phyloP scores from a whole-genome alignment of 768 basidiomycete species.

The Calocera cornea region DNA sequence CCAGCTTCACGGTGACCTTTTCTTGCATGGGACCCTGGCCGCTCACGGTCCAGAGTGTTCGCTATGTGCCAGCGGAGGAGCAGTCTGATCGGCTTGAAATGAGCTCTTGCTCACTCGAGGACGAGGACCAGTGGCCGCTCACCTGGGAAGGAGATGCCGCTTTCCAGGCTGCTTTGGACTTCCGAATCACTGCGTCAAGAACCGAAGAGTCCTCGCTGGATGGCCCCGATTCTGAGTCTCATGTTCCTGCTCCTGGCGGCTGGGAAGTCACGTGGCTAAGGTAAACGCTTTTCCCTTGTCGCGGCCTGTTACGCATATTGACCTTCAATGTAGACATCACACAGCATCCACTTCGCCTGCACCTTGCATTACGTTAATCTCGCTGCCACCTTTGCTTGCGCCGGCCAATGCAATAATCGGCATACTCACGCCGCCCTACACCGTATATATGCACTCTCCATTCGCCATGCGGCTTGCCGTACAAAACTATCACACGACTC shows the following conservation, averaged over 20 bases:
- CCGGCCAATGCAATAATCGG: slow-evolving; percentile 54
- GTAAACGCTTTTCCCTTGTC: slow-evolving; percentile 1
- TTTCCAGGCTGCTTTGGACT: neutral
- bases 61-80: slow-evolving; percentile 32
- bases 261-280: slow-evolving; percentile 19
- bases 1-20: slow-evolving; percentile 39
- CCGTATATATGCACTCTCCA: slow-evolving; percentile 49
- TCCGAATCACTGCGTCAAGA: neutral
- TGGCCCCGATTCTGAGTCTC: neutral
- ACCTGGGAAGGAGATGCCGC: neutral
- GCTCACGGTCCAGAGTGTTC: slow-evolving; percentile 39
- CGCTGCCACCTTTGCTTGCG: slow-evolving; percentile 48
- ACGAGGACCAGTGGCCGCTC: neutral
- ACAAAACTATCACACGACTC: slow-evolving; percentile 49
- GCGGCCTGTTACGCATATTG: neutral
- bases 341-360: neutral
- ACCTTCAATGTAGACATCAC: neutral
- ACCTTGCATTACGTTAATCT: slow-evolving; percentile 35
- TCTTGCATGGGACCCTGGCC: slow-evolving; percentile 43
- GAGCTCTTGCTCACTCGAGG: neutral
- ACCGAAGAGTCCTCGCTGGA: neutral
- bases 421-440: slow-evolving; percentile 47
- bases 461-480: slow-evolving; percentile 42
- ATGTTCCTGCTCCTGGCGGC: neutral
- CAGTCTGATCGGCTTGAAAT: neutral